Evolutionary conservation across 768 basidiomycete genomes (phyloP), one percentile per base, ranked within the genome.

Genomic region (Phaffia tasmanica): DNA sequence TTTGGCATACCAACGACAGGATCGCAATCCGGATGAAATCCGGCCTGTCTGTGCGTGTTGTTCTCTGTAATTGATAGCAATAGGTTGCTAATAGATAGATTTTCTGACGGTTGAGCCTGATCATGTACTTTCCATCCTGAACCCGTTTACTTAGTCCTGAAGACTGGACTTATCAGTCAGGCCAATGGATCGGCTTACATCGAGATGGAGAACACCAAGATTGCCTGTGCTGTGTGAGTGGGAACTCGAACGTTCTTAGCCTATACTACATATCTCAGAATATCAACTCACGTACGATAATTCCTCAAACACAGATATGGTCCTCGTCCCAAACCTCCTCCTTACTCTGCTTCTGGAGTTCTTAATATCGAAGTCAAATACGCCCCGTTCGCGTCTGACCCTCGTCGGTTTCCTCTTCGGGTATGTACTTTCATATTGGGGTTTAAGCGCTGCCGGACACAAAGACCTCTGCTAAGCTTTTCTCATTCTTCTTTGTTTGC

Each of bases 141-240:
- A 48, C 55, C 35, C 30, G 55, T 58, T 60, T 18, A 51, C 35
- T 8, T 70, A 99, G 93, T 89, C 77, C 78, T 99, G 57, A 86
- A 92, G 74, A 84, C 89, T 32, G 91, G 92, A 11, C 79, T 98
- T 18, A 90, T 95, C 63, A 86, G 79, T 69, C 91, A 95, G 77
- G 94, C 95, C 0, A 93, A 91, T 73, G 95, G 95, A 1, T 95
- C 92, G 21, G 92, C 91, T 15, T 99, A 98, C 74, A 88, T 99
- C 71, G 95, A 99, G 78, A 87, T 86, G 0, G 87, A 88, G 65
- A 64, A 62, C 18, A 88, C 89, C 0, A 99, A 99, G 78, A 84
- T 99, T 70, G 92, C 91, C 5, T 95, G 91, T 75, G 91, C 95
- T 51, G 89, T 98, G 93, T 97, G 72, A 73, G 87, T 82, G 16